These are phyloP conservation scores for Narthecium ossifragum DNA, from an alignment of 106 monocot species.

Conservation along the genomic window DNA sequence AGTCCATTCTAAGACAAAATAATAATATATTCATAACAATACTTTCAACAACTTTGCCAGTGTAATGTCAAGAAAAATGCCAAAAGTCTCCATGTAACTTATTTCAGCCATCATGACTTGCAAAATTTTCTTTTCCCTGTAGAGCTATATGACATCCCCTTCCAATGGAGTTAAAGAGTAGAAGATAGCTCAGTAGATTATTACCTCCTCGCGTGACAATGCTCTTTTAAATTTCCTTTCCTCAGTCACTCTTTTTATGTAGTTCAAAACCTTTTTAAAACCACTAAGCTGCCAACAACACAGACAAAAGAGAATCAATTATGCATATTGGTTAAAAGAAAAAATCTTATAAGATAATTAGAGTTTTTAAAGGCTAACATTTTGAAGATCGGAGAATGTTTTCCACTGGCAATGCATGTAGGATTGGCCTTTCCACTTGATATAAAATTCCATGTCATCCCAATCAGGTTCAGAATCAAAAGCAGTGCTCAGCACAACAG, in stretches of 20 bases:
- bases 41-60: no score
- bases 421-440: slow-evolving; percentile 98
- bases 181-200: background rate
- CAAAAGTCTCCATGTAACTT: no score
- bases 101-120: no score
- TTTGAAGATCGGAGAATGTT: slow-evolving; percentile 73
- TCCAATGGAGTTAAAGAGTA: no score
- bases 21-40: no score
- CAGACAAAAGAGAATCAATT: background rate
- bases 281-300: slow-evolving; percentile 67
- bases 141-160: no score
- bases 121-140: no score
- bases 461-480: slow-evolving; percentile 58
- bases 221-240: slow-evolving; percentile 75
- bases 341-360: no score
- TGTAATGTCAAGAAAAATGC: no score
- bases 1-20: no score
- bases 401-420: slow-evolving; percentile 96
- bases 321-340: background rate
- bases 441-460: slow-evolving; percentile 87
- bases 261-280: slow-evolving; percentile 92
- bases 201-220: slow-evolving; percentile 96
- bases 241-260: slow-evolving; percentile 82
- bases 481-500: slow-evolving; percentile 37
- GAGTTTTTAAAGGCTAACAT: slow-evolving; percentile 44